Evolutionary conservation across 805 yeast species (phyloP), one percentile per base, ranked within the genome.

Genomic region (Myxozyma kluyveri): DNA sequence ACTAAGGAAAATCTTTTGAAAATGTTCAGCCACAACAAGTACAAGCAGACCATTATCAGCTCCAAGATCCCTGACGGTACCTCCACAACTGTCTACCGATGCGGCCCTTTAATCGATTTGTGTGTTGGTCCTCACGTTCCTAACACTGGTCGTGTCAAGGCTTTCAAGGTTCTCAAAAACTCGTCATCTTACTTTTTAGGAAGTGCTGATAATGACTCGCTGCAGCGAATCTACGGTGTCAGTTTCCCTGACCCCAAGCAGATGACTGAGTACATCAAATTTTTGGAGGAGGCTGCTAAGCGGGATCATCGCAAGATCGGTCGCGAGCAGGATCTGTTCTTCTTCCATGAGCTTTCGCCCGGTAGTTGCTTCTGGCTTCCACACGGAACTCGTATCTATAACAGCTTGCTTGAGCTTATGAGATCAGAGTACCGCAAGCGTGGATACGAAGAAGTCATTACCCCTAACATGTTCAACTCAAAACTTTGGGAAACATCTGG

Each of bases 311-410:
- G 99, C 74, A 90, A 84, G 73, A 84, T 93, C 61, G 99, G 99
- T 70, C 85, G 75, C 66, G 98, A 93, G 65, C 99, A 93, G 75
- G 98, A 93, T 68, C 79, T 93, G 66, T 93, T 90, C 75, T 81
- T 84, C 73, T 93, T 93, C 81, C 82, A 93, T 72, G 99, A 93
- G 72, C 74, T 91, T 85, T 87, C 96, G 18, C 99, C 99, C 49
- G 99, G 99, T 61, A 83, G 95, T 37, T 90, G 96, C 55, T 93
- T 93, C 82, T 93, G 98, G 98, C 79, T 93, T 65, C 99, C 99
- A 46, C 99, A 91, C 67, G 99, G 99, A 73, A 83, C 99, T 44
- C 86, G 98, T 75, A 93, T 93, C 68, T 93, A 93, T 79, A 88
- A 88, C 72, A 81, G 88, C 54, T 77, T 93, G 70, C 82, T 83